These are phyloP conservation scores for Microsporum canis DNA, from an alignment of 2,329 filamentous ascomycete genomes.

Conservation along the genomic window DNA sequence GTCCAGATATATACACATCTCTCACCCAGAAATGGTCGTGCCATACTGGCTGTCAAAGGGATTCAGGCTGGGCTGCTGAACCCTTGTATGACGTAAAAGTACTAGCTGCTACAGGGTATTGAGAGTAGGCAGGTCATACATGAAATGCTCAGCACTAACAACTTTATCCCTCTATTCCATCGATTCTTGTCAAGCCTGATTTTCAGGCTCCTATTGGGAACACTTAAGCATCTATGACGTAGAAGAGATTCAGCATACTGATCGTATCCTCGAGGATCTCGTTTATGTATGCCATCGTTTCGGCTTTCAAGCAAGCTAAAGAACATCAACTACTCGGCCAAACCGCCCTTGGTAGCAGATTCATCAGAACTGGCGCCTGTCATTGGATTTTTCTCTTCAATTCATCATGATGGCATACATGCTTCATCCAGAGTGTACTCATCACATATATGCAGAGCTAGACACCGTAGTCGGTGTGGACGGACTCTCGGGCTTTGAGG, in stretches of 20 bases:
- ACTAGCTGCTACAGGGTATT: slow-evolving; percentile 12
- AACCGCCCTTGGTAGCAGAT: neutral
- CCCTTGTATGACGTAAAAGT: slow-evolving; percentile 3
- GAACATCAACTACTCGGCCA: neutral
- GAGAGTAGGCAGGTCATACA: slow-evolving; percentile 12
- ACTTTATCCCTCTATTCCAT: slow-evolving; percentile 11
- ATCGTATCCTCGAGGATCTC: slow-evolving; percentile 4
- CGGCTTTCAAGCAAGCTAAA: slow-evolving; percentile 1
- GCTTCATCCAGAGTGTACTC: neutral
- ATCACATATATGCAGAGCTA: too few species aligned
- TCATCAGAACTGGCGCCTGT: neutral
- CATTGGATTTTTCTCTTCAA: neutral
- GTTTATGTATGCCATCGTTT: neutral
- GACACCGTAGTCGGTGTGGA: slow-evolving; percentile 22
- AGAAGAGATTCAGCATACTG: slow-evolving; percentile 16
- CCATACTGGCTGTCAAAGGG: neutral
- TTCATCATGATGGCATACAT: neutral
- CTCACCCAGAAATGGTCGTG: neutral
- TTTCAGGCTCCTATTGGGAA: slow-evolving; percentile 14
- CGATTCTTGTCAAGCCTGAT: slow-evolving; percentile 12
- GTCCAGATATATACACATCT: too few species aligned
- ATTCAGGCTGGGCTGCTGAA: slow-evolving; percentile 10
- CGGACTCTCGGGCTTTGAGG: slow-evolving; percentile 27
- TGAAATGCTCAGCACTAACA: slow-evolving; percentile 11
- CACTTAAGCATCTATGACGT: slow-evolving; percentile 4